Evolutionary conservation across 1,284 basidiomycete species (phyloP).

Genomic region (Cystobasidiaceae sp.): DNA sequence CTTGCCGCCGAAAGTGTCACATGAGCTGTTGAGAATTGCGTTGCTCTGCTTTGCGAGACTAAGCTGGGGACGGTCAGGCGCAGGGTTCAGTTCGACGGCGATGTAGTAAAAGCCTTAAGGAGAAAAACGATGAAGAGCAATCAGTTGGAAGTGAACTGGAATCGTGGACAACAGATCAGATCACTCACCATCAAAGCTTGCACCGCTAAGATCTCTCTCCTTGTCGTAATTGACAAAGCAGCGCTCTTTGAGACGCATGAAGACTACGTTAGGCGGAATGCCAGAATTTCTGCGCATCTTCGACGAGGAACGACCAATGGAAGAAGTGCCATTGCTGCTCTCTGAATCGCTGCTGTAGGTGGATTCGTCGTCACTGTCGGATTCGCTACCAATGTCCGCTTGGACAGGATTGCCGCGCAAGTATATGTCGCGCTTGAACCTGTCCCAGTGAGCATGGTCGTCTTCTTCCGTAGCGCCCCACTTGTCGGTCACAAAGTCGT

Average conservation of each 20-base stretch:
- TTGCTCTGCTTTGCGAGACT: not conserved
- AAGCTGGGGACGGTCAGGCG: slow-evolving; percentile 7
- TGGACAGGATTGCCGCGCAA: not conserved
- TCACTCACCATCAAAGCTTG: slow-evolving; percentile 27
- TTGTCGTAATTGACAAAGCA: slow-evolving; percentile 12
- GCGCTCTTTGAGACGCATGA: slow-evolving; percentile 27
- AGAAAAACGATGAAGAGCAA: not conserved
- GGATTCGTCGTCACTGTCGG: slow-evolving; percentile 14
- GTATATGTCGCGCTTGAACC: slow-evolving; percentile 21
- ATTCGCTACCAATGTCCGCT: not conserved
- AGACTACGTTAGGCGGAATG: slow-evolving; percentile 11
- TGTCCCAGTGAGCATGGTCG: slow-evolving; percentile 24
- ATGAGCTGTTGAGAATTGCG: too few relatives aligned
- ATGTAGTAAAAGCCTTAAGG: slow-evolving; percentile 26
- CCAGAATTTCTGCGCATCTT: not conserved
- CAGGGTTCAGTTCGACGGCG: slow-evolving; percentile 24
- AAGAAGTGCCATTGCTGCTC: too few relatives aligned
- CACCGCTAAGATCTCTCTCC: slow-evolving; percentile 13
- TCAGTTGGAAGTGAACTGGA: not conserved
- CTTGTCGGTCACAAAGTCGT: slow-evolving; percentile 22
- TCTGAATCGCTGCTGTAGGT: not conserved
- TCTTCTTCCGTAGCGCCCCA: slow-evolving; percentile 29
- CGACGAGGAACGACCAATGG: too few relatives aligned
- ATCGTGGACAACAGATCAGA: not conserved
- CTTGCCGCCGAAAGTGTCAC: too few relatives aligned